Percentiles rank a stretch among this genome's conserved stretches.
These are phyloP conservation scores for Isatis tinctoria DNA, from an alignment of 345 rosid species.

Conservation along the genomic window DNA sequence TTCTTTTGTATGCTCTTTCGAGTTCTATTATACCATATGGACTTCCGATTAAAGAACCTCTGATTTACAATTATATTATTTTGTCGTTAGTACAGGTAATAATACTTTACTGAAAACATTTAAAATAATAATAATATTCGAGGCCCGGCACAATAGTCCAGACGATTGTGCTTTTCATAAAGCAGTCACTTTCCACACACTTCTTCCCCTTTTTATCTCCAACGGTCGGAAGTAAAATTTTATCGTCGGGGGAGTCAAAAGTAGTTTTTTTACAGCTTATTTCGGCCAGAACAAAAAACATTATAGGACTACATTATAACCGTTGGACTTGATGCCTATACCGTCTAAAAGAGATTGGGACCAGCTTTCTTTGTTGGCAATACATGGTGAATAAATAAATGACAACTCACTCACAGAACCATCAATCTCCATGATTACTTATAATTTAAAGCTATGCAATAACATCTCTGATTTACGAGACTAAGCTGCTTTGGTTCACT, in stretches of 20 bases:
- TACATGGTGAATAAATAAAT: too few species aligned
- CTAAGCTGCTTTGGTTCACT: background rate
- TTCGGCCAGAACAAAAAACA: background rate
- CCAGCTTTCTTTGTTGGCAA: background rate
- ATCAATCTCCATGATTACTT: background rate
- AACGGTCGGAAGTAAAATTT: constrained; percentile 15
- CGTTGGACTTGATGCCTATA: background rate
- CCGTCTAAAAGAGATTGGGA: background rate
- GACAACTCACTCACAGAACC: background rate
- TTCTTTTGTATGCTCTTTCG: background rate
- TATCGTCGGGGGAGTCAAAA: background rate
- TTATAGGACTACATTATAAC: background rate
- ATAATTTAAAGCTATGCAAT: background rate
- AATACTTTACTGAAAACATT: background rate
- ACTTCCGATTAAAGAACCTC: background rate
- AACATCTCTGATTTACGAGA: background rate
- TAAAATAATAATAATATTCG: background rate
- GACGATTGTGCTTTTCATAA: background rate
- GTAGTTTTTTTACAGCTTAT: background rate
- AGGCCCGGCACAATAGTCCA: constrained; percentile 11
- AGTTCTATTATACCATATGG: background rate
- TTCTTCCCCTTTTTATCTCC: background rate
- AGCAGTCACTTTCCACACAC: constrained; percentile 19
- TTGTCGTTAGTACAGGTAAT: constrained; percentile 10
- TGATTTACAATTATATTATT: background rate